Conservation (phyloP, 306 rosid genomes). For the Crataegus laevigata region DNA sequence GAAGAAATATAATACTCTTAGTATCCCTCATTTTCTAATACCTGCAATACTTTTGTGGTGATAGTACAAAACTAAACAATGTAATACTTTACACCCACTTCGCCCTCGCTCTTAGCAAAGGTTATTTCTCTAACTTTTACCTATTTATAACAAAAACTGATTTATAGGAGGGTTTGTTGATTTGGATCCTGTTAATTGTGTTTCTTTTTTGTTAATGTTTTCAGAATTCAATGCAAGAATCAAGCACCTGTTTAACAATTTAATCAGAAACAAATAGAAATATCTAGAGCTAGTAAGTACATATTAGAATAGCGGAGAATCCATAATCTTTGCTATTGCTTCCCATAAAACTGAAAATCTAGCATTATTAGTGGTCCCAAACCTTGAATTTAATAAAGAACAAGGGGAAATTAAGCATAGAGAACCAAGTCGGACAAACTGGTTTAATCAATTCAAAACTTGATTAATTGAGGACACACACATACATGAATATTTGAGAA, state of each 20-base stretch:
- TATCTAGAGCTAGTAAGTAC: background rate
- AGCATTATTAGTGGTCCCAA: conserved; percentile 1
- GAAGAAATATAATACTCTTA: too few relatives aligned
- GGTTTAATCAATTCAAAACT: background rate
- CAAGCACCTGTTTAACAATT: background rate
- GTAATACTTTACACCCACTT: too few relatives aligned
- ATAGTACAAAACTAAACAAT: too few relatives aligned
- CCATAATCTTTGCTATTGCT: background rate
- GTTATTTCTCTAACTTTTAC: too few relatives aligned
- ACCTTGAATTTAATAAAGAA: background rate
- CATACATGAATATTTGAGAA: background rate
- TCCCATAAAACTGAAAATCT: background rate
- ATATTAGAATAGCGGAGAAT: background rate
- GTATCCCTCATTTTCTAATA: too few relatives aligned
- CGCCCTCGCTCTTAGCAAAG: too few relatives aligned
- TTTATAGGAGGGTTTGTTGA: background rate
- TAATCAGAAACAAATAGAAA: background rate
- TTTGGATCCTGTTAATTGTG: background rate
- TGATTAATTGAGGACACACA: background rate
- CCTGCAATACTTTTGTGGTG: too few relatives aligned
- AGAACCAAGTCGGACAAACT: conserved; percentile 6
- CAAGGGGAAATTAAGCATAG: background rate
- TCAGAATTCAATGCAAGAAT: background rate
- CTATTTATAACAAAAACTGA: too few relatives aligned
- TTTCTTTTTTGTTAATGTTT: background rate